These are phyloP conservation scores for Aureobasidium lini DNA, from an alignment of 2,329 filamentous ascomycete species.

Conservation along the genomic window DNA sequence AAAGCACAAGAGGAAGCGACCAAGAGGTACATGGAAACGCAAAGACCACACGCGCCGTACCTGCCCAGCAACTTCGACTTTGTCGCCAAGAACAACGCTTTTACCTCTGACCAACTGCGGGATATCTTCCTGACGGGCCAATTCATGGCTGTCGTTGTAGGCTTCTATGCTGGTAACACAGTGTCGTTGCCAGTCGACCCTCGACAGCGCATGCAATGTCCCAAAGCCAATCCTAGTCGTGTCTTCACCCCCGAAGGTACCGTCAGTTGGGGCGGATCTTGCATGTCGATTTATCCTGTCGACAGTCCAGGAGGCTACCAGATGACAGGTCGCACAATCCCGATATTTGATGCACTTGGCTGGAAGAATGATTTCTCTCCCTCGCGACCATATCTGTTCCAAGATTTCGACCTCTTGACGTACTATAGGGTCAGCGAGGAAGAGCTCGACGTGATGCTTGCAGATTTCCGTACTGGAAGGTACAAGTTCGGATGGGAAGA, in stretches of 20 bases:
- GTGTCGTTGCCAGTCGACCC: conserved; percentile 48
- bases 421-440: conserved; percentile 48
- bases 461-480: conserved; percentile 42
- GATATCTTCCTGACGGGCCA: conserved; percentile 44
- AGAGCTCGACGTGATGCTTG: conserved; percentile 44
- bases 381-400: conserved; percentile 46
- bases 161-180: conserved; percentile 47
- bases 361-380: conserved; percentile 43
- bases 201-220: conserved; percentile 43
- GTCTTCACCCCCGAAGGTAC: conserved; percentile 51
- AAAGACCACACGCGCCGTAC: conserved; percentile 54
- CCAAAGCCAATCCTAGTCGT: conserved; percentile 51
- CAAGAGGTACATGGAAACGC: conserved; percentile 54
- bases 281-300: conserved; percentile 49
- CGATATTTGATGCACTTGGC: conserved; percentile 47
- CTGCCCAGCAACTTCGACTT: conserved; percentile 57
- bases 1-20: conserved; percentile 45
- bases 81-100: conserved; percentile 47
- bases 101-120: conserved; percentile 42
- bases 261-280: conserved; percentile 49
- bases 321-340: conserved; percentile 44
- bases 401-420: conserved; percentile 50
- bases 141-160: conserved; percentile 47
- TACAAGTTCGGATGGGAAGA: conserved; percentile 47
- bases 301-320: conserved; percentile 52